Conservation (phyloP, 2,329 filamentous ascomycete genomes). For the Penicillium freii region DNA sequence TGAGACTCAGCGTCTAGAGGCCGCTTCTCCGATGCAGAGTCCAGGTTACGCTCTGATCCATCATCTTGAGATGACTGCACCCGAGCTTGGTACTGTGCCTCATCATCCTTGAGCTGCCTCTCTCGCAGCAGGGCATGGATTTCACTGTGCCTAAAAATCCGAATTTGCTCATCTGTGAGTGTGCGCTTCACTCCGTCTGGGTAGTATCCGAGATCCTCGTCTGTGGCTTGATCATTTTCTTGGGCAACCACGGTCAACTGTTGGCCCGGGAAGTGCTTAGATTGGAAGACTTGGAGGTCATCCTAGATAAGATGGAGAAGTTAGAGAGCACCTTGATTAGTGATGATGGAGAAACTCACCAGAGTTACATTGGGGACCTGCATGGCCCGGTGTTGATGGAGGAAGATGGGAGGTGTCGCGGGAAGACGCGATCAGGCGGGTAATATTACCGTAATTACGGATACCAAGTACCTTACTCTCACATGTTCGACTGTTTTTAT, state of each 20-base stretch:
- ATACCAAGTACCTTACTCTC: background rate
- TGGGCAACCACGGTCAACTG: conserved; percentile 5
- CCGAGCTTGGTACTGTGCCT: conserved; percentile 23
- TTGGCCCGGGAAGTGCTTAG: conserved; percentile 54
- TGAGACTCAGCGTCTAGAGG: background rate
- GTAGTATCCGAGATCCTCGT: conserved; percentile 76
- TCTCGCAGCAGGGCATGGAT: conserved; percentile 67
- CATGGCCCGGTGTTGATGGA: conserved; percentile 11
- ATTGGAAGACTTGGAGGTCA: conserved; percentile 60
- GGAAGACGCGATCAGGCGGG: conserved; percentile 11
- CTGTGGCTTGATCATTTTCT: conserved; percentile 29
- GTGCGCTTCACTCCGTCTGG: conserved; percentile 82
- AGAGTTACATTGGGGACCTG: conserved; percentile 38
- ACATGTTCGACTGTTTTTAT: too few species aligned
- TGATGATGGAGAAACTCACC: conserved; percentile 23
- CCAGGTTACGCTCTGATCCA: background rate
- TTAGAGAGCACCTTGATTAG: background rate
- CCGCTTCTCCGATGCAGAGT: background rate
- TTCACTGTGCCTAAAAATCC: conserved; percentile 87
- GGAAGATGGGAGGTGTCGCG: conserved; percentile 4
- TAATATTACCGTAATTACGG: conserved; percentile 7
- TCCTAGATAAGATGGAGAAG: conserved; percentile 43
- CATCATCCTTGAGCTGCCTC: conserved; percentile 36
- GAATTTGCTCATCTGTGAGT: conserved; percentile 85
- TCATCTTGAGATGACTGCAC: background rate